Percentiles rank a stretch among this genome's conserved stretches.
phyloP scores from a whole-genome alignment of 345 rosid species.

The Populus davidiana region DNA sequence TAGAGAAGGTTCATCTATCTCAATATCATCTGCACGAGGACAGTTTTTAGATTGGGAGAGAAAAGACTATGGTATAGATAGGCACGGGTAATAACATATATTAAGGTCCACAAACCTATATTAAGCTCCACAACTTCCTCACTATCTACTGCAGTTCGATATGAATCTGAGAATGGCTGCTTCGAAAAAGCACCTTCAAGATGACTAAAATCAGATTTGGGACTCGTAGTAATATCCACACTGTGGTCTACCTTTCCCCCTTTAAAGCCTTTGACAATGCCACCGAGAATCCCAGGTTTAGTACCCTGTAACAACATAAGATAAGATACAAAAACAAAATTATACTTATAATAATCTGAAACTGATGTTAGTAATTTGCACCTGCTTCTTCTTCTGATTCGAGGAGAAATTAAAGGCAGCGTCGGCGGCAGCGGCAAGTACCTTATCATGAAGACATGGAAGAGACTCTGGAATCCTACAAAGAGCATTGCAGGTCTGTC shows the following conservation, averaged over 20 bases:
- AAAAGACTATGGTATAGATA: background rate
- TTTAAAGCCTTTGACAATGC: constrained; percentile 31
- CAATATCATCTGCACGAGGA: constrained; percentile 25
- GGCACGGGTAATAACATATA: constrained; percentile 16
- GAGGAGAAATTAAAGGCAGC: constrained; percentile 26
- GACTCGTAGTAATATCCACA: background rate
- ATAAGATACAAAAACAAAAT: constrained; percentile 4
- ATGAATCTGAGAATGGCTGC: constrained; percentile 14
- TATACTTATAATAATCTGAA: background rate
- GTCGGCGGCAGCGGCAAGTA: constrained; percentile 30
- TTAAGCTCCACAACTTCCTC: constrained; percentile 21
- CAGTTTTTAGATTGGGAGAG: background rate
- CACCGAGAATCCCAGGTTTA: constrained; percentile 40
- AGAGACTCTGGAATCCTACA: constrained; percentile 19
- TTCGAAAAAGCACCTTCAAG: constrained; percentile 17
- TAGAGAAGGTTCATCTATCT: constrained; percentile 26
- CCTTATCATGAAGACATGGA: constrained; percentile 31
- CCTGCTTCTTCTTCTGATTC: constrained; percentile 31
- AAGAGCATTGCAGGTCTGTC: constrained; percentile 3
- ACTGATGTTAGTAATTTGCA: constrained; percentile 3
- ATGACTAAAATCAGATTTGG: constrained; percentile 13
- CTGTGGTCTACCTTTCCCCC: constrained; percentile 6
- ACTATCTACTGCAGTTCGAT: constrained; percentile 1
- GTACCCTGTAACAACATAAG: constrained; percentile 27
- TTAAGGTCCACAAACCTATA: constrained; percentile 25